These are phyloP conservation scores for Leccinum uliginosum DNA, from an alignment of 768 basidiomycete species.

Conservation along the genomic window DNA sequence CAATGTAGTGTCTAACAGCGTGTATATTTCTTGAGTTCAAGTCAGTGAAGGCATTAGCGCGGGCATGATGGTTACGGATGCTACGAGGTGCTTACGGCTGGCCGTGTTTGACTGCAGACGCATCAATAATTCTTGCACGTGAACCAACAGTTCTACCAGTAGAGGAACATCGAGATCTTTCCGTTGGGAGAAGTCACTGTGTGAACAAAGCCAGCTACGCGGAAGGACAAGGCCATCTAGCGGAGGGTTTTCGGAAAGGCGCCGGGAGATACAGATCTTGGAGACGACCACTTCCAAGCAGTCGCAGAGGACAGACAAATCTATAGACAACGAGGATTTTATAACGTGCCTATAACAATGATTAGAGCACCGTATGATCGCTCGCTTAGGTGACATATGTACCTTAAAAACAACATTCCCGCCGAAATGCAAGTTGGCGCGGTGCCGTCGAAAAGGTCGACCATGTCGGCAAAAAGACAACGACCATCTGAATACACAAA, in stretches of 20 bases:
- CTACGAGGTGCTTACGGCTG: constrained; percentile 20
- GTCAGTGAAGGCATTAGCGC: not conserved
- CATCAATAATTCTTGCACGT: constrained; percentile 24
- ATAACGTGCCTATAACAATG: constrained; percentile 40
- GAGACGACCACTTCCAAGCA: constrained; percentile 46
- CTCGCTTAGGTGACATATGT: not conserved
- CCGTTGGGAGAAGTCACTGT: constrained; percentile 11
- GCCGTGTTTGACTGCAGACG: constrained; percentile 26
- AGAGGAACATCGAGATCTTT: constrained; percentile 34
- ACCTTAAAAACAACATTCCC: constrained; percentile 42
- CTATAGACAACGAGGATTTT: constrained; percentile 32
- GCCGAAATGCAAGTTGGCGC: constrained; percentile 23
- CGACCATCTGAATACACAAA: constrained; percentile 14
- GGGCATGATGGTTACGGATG: not conserved
- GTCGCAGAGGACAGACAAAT: constrained; percentile 48
- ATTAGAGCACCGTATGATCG: constrained; percentile 24
- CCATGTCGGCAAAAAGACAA: constrained; percentile 32
- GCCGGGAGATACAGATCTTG: constrained; percentile 35
- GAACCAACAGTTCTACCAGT: constrained; percentile 26
- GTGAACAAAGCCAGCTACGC: constrained; percentile 43
- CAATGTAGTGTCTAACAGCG: constrained; percentile 6
- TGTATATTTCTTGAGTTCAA: not conserved
- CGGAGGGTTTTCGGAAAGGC: constrained; percentile 11
- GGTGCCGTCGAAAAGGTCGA: constrained; percentile 28
- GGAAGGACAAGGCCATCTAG: constrained; percentile 52